These are phyloP conservation scores for Fusarium palustre DNA, from an alignment of 2,329 filamentous ascomycete genomes.

Conservation along the genomic window DNA sequence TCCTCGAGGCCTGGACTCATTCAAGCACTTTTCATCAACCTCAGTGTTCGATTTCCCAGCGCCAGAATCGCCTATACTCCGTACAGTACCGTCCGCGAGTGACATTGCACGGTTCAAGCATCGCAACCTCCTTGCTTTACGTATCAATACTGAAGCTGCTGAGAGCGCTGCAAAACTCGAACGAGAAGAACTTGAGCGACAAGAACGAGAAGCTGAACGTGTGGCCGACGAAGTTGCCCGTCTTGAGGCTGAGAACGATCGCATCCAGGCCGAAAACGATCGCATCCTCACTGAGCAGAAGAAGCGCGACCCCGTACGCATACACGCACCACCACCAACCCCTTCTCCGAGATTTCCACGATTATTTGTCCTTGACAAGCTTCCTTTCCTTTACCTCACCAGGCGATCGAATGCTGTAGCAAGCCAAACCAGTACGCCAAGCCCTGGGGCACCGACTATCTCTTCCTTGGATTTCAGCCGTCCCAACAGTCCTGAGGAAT, in stretches of 20 bases:
- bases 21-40: conserved; percentile 12
- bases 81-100: conserved; percentile 34
- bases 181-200: conserved; percentile 31
- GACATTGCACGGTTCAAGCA: conserved; percentile 41
- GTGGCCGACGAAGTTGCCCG: conserved; percentile 57
- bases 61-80: conserved; percentile 32
- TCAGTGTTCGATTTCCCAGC: conserved; percentile 18
- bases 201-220: conserved; percentile 45
- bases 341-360: conserved; percentile 48
- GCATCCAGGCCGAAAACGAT: conserved; percentile 61
- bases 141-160: conserved; percentile 37
- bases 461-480: conserved; percentile 53
- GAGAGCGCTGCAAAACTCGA: conserved; percentile 39
- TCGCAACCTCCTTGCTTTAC: conserved; percentile 41
- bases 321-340: conserved; percentile 57
- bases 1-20: conserved; percentile 18
- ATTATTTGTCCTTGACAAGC: conserved; percentile 61
- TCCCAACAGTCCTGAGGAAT: conserved; percentile 51
- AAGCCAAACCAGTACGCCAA: conserved; percentile 51
- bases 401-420: conserved; percentile 54
- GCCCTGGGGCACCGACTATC: conserved; percentile 50
- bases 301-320: conserved; percentile 60
- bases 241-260: conserved; percentile 61
- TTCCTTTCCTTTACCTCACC: conserved; percentile 59
- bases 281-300: conserved; percentile 63